Base-by-base conservation (phyloP, 805 yeast species). In the Yamadazyma olivae region DNA sequence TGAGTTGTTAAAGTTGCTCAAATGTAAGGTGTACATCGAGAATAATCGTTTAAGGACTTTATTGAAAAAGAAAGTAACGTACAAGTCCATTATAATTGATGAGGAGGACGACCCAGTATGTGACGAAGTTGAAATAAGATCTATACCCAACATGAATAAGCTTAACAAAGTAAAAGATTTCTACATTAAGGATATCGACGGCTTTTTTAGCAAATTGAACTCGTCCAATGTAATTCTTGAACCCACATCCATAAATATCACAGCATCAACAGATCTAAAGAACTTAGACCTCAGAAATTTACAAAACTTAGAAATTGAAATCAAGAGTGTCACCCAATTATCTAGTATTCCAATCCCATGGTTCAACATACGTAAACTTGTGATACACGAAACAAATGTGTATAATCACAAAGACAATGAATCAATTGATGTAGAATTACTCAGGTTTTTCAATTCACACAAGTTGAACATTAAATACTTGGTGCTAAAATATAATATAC, bases 401-500 rank as follows among this genome's bases (percentile, higher is more conserved):
- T 44, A 44, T 13, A 40, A 35, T 13, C 69, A 63, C 46, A 43
- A 43, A 5, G 48, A 40, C 30, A 57, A 50, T 38, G 63, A 59
- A 41, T 72, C 52, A 59, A 75, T 50, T 54, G 77, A 39, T 66
- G 71, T 35, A 80, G 77, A 52, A 59, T 17, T 44, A 8, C 12
- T 40, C 5, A 15, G 16, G 20, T 33, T 38, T 19, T 30, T 38
- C 23, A 18, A 28, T 14, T 4, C 25, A 9, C 30, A 23, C 3
- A 14, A 12, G 20, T 39, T 44, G 24, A 26, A 23, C 9, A 27
- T 80, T 24, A 56, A 54, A 19, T 67, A 55, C 31, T 54, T 83
- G 14, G 61, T 74, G 7, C 64, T 83, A n/a, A 63, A 70, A 14
- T 89, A 83, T 53, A 64, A 64, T 18, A 75, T 83, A 3, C 84